Evolutionary conservation across 495 filamentous ascomycete genomes (phyloP), one percentile per base, ranked within the genome.

Genomic region (Opeltia flavorubescens): DNA sequence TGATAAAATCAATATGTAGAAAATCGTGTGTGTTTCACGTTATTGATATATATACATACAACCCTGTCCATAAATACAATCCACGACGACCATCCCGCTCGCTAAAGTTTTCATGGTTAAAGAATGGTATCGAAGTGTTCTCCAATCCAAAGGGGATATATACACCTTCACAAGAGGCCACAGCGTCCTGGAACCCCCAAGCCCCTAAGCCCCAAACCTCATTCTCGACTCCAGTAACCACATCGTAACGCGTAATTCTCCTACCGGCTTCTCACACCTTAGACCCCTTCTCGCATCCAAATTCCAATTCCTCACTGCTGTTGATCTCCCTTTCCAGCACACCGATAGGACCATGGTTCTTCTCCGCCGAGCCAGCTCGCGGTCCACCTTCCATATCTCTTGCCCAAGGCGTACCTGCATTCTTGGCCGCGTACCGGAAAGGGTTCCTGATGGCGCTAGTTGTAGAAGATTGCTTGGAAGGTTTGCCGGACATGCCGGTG

Each of bases 201-300:
- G 94, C 26, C 91, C 89, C 55, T 89, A 85, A 46, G 80, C 83
- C 9, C 89, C 89, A 52, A 98, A 95, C 15, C 80, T 75, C 9
- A 98, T 71, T 2, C 88, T 89, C 0, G 89, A 95, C 53, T 91
- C 83, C 25, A 95, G n/a, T n/a, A n/a, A n/a, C n/a, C n/a, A n/a
- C n/a, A n/a, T n/a, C n/a, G n/a, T n/a, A n/a, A n/a, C n/a, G n/a
- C n/a, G n/a, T n/a, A n/a, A n/a, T n/a, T n/a, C n/a, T n/a, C n/a
- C n/a, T n/a, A n/a, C n/a, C n/a, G n/a, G n/a, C n/a, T n/a, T n/a
- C n/a, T n/a, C n/a, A n/a, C n/a, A n/a, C n/a, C n/a, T n/a, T 13
- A 36, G 15, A 36, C 33, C 13, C 33, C 20, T 36, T 36, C 6
- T 12, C 4, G 33, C 33, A 6, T n/a, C n/a, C 13, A 15, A n/a